These are phyloP conservation scores for Prunus persica DNA, from an alignment of 306 rosid species.

Conservation along the genomic window DNA sequence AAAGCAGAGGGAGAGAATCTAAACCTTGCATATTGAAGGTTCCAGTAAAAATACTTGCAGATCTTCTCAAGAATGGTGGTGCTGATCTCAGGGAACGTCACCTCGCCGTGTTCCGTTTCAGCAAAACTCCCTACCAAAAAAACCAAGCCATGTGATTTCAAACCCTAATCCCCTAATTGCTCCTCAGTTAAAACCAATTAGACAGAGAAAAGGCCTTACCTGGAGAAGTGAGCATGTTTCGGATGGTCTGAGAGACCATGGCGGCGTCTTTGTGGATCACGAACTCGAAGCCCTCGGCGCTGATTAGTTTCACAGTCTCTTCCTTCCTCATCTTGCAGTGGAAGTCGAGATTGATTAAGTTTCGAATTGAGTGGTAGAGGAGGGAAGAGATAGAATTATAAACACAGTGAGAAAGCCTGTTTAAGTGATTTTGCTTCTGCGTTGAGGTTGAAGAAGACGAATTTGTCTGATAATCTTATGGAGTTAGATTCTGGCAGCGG, in stretches of 20 bases:
- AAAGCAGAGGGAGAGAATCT: conserved; percentile 4
- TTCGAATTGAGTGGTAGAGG: background rate
- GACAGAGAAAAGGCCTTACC: conserved; percentile 35
- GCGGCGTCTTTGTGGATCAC: conserved; percentile 92
- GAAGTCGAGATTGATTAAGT: background rate
- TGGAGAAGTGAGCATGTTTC: conserved; percentile 96
- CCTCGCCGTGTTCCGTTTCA: conserved; percentile 77
- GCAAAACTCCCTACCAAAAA: conserved; percentile 70
- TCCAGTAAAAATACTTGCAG: conserved; percentile 96
- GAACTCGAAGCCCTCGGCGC: conserved; percentile 93
- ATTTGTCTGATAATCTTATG: background rate
- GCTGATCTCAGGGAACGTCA: conserved; percentile 93
- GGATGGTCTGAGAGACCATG: conserved; percentile 98
- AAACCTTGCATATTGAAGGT: conserved; percentile 91
- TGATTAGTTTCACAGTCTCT: conserved; percentile 74
- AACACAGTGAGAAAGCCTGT: background rate
- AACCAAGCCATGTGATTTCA: background rate
- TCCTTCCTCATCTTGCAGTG: conserved; percentile 62
- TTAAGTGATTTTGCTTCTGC: background rate
- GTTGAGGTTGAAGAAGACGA: background rate
- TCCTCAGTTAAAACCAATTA: background rate
- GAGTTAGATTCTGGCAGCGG: background rate
- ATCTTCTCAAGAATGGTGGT: conserved; percentile 96
- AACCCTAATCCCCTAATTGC: conserved; percentile 30
- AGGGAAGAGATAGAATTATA: background rate